A percentile compares a stretch with the other conserved stretches of the same genome.
phyloP scores from a whole-genome alignment of 768 basidiomycete genomes.

The Termitomyces titanicus region DNA sequence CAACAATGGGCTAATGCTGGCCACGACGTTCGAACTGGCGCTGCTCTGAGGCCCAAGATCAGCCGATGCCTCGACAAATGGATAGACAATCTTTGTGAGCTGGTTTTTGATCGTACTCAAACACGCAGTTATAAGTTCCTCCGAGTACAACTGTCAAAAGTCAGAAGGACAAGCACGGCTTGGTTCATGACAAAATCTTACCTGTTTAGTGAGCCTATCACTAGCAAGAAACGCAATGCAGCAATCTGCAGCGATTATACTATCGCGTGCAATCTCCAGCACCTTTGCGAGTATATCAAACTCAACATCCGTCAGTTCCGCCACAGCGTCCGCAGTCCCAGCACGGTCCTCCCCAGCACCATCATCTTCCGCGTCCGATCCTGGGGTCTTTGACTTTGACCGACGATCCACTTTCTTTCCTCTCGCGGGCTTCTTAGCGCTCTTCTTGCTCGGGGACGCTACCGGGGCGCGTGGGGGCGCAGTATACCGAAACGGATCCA shows the following conservation, averaged over 20 bases:
- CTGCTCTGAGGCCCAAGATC: conserved; percentile 23
- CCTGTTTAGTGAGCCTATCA: conserved; percentile 85
- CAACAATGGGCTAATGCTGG: conserved; percentile 45
- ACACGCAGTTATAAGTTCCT: conserved; percentile 85
- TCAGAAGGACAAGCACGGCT: neutral
- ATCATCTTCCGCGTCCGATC: conserved; percentile 27
- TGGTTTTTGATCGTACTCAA: conserved; percentile 76
- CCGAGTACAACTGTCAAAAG: conserved; percentile 74
- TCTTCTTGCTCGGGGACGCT: conserved; percentile 49
- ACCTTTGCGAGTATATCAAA: conserved; percentile 46
- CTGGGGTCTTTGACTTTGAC: conserved; percentile 42
- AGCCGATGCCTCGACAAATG: conserved; percentile 72
- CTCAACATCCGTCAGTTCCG: conserved; percentile 39
- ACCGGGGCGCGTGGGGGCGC: conserved; percentile 16
- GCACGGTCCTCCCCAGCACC: conserved; percentile 24
- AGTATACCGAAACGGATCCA: conserved; percentile 60
- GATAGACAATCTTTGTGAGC: conserved; percentile 76
- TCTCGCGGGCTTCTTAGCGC: conserved; percentile 37
- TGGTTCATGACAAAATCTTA: conserved; percentile 19
- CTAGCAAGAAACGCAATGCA: conserved; percentile 74
- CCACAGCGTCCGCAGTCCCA: conserved; percentile 14
- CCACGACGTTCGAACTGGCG: conserved; percentile 22
- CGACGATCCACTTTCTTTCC: conserved; percentile 34
- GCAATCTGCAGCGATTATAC: conserved; percentile 81
- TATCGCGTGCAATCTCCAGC: conserved; percentile 65